Conservation (phyloP, 306 rosid species). For the Medicago truncatula region MtrunA17r5.0-ANR NC_053049.1:44486001-44486500, state of each 20-base stretch:
- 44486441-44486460: not conserved
- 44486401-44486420: not conserved
- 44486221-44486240: slow-evolving; percentile 61
- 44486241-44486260: slow-evolving; percentile 69
- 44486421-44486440: not conserved
- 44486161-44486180: slow-evolving; percentile 56
- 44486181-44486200: slow-evolving; percentile 55
- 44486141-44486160: slow-evolving; percentile 55
- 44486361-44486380: slow-evolving; percentile 66
- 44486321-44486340: slow-evolving; percentile 95
- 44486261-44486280: slow-evolving; percentile 60
- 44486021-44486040: slow-evolving; percentile 4
- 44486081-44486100: slow-evolving; percentile 72
- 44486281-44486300: slow-evolving; percentile 82
- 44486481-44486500: not conserved
- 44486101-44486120: slow-evolving; percentile 67
- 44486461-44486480: not conserved
- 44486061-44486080: slow-evolving; percentile 65
- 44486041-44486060: slow-evolving; percentile 57
- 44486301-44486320: slow-evolving; percentile 97
- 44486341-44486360: slow-evolving; percentile 68
- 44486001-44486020: slow-evolving; percentile 22
- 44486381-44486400: not conserved
- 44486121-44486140: slow-evolving; percentile 57
- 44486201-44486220: slow-evolving; percentile 60